These are phyloP conservation scores for Bonia amplexicaulis DNA, from an alignment of 176 grass and related monocot species.

Conservation along the genomic window DNA sequence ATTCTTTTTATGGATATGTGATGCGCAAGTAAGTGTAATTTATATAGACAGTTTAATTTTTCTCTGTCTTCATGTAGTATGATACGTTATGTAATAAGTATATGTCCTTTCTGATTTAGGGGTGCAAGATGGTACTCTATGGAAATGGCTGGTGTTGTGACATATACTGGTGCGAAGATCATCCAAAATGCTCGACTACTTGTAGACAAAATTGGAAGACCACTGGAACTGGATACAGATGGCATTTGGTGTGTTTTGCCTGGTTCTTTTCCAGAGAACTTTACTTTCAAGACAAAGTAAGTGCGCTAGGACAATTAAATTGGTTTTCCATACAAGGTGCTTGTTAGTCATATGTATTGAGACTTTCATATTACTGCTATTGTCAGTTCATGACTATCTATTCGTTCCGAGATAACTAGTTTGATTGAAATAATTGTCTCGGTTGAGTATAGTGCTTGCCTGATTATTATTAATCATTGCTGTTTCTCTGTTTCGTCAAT, in stretches of 20 bases:
- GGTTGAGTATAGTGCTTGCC: not conserved
- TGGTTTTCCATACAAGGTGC: not conserved
- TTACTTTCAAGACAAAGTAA: slow-evolving; percentile 85
- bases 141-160: slow-evolving; percentile 99
- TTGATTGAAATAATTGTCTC: slow-evolving; percentile 4
- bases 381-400: not conserved
- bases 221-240: slow-evolving; percentile 95
- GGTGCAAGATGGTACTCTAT: slow-evolving; percentile 99
- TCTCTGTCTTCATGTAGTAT: slow-evolving; percentile 10
- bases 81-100: slow-evolving; percentile 19
- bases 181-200: slow-evolving; percentile 94
- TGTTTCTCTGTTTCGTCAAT: not conserved
- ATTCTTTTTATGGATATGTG: slow-evolving; percentile 98
- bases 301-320: slow-evolving; percentile 14
- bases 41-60: not conserved
- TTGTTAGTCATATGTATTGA: not conserved
- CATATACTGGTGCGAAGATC: slow-evolving; percentile 97
- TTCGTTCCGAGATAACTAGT: not conserved
- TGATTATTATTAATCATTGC: not conserved
- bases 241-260: slow-evolving; percentile 99
- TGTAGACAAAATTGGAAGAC: slow-evolving; percentile 95
- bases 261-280: slow-evolving; percentile 94
- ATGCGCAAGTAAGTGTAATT: slow-evolving; percentile 89
- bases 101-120: slow-evolving; percentile 44
- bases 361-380: not conserved